Base-by-base conservation (phyloP, 1,284 basidiomycete genomes). In the Cystobasidium slooffiae region DNA sequence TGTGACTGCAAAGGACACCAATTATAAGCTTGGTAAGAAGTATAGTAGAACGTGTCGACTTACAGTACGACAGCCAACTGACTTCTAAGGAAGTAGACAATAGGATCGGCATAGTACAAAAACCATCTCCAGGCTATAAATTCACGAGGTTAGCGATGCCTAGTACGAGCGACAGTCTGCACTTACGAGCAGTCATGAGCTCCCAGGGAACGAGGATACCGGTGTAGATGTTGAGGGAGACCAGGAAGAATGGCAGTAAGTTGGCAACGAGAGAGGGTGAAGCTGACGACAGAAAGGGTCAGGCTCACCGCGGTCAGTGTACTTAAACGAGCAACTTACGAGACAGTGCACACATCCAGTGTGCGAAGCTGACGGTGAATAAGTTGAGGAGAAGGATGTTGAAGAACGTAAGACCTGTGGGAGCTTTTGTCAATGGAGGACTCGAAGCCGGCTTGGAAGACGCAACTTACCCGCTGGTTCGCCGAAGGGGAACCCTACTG, bases 271-370 rank as follows among this genome's bases (percentile, higher is more conserved):
- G 41, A 3, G 62, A 53, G 14, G 70, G 70, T 14, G 64, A 66
- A 52, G 64, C 64, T n/a, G n/a, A n/a, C n/a, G n/a, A n/a, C n/a
- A n/a, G n/a, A n/a, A n/a, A n/a, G n/a, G n/a, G n/a, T n/a, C n/a
- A n/a, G n/a, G n/a, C n/a, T n/a, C n/a, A n/a, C n/a, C n/a, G n/a
- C n/a, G n/a, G n/a, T n/a, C n/a, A n/a, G n/a, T n/a, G n/a, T n/a
- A n/a, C n/a, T n/a, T n/a, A n/a, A n/a, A n/a, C n/a, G n/a, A n/a
- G n/a, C n/a, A n/a, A n/a, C n/a, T n/a, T 51, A 52, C 46, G 46
- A 1, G 72, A 55, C 37, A 74, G 12, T 31, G 72, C 47, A 46
- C 72, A 74, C 44, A 74, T 55, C 72, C 63, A 58, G 58, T 74
- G 72, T 0, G 72, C 64, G 20, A 74, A 59, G 37, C 53, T 68